Percentiles rank a stretch among this genome's conserved stretches.
Conservation (phyloP, 768 basidiomycete genomes). For the Serpula lacrymans region DNA sequence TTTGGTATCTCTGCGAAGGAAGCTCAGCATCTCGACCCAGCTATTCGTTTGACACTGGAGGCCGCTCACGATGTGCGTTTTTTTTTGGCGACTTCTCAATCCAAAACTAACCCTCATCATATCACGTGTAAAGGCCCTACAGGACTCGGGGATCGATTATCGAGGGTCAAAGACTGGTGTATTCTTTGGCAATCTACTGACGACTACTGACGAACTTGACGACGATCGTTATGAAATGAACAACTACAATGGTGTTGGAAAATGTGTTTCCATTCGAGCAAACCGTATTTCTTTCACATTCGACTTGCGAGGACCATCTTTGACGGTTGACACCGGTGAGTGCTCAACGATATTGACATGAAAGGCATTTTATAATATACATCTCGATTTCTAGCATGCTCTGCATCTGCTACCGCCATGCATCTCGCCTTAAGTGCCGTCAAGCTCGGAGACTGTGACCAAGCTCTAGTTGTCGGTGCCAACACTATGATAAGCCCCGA, state of each 20-base stretch:
- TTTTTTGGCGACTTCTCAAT: not conserved
- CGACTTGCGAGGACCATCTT: not conserved
- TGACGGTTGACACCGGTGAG: slow-evolving; percentile 1
- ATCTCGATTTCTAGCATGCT: not conserved
- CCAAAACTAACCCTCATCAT: not conserved
- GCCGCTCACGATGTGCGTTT: slow-evolving; percentile 24
- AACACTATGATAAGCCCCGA: slow-evolving; percentile 26
- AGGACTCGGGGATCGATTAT: slow-evolving; percentile 16
- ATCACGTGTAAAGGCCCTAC: slow-evolving; percentile 7
- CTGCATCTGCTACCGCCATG: not conserved
- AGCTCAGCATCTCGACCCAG: slow-evolving; percentile 27
- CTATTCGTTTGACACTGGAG: slow-evolving; percentile 27
- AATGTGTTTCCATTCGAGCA: slow-evolving; percentile 26
- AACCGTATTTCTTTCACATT: slow-evolving; percentile 8
- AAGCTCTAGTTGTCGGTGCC: slow-evolving; percentile 8
- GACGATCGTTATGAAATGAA: slow-evolving; percentile 25
- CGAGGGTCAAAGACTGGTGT: slow-evolving; percentile 14
- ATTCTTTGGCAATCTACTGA: slow-evolving; percentile 19
- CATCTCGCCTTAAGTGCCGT: not conserved
- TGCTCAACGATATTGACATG: not conserved
- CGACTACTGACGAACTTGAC: slow-evolving; percentile 23
- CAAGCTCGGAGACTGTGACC: slow-evolving; percentile 1
- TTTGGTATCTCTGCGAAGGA: slow-evolving; percentile 32
- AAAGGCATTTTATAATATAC: not conserved
- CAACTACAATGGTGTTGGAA: slow-evolving; percentile 26